A percentile compares a stretch with the other conserved stretches of the same genome.
These are phyloP conservation scores for Jacaranda copaia DNA, from an alignment of 257 asterid genomes.

Conservation along the genomic window DNA sequence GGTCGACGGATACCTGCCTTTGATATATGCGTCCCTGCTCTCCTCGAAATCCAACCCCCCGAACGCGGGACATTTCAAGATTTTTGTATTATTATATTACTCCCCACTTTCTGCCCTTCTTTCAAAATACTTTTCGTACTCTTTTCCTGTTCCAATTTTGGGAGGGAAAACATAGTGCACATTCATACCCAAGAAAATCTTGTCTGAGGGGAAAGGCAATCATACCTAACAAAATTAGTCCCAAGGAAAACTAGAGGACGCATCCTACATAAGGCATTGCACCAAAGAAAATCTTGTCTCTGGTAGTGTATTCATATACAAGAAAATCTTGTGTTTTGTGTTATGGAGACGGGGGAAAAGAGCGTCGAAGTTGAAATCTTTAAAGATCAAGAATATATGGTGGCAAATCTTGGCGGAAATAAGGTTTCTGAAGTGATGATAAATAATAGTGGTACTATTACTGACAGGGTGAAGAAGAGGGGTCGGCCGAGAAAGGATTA, in stretches of 20 bases:
- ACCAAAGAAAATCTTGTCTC: neutral
- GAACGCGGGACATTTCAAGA: constrained; percentile 9
- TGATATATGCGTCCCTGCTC: neutral
- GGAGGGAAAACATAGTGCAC: neutral
- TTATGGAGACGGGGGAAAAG: constrained; percentile 12
- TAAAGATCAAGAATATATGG: constrained; percentile 7
- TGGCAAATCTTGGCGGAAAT: neutral
- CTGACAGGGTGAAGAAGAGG: constrained; percentile 15
- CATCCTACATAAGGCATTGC: neutral
- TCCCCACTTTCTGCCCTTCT: neutral
- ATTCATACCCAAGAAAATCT: too few species aligned
- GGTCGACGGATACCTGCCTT: neutral
- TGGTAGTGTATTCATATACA: neutral
- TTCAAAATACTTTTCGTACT: neutral
- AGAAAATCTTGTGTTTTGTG: neutral
- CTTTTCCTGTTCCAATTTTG: neutral
- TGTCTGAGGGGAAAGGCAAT: too few species aligned
- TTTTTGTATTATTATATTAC: neutral
- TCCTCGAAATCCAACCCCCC: neutral
- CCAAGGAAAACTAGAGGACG: neutral
- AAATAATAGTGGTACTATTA: neutral
- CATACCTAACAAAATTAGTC: too few species aligned
- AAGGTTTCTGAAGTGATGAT: neutral
- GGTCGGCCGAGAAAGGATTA: neutral
- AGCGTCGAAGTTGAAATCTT: constrained; percentile 4